Conservation (phyloP, 441 rosid species). For the Adansonia grandidieri region DNA sequence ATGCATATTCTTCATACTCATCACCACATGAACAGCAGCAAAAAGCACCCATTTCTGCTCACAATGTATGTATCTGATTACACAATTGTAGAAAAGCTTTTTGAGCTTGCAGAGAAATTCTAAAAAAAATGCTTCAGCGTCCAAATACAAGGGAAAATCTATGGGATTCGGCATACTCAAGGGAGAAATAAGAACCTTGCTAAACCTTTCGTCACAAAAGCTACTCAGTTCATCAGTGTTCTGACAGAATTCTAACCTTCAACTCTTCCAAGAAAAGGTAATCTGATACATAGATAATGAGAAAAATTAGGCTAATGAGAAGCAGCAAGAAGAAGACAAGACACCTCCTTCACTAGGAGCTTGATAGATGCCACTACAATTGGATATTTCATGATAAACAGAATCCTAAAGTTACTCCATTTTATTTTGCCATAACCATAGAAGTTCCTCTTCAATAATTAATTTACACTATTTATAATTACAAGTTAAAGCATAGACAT, state of each 20-base stretch:
- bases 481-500: not conserved
- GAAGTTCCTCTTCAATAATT: constrained; percentile 6
- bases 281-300: not conserved
- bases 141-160: constrained; percentile 6
- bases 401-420: not conserved
- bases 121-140: constrained; percentile 1
- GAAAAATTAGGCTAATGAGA: not conserved
- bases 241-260: not conserved
- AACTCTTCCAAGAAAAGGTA: not conserved
- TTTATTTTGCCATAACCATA: not conserved
- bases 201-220: not conserved
- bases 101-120: not conserved
- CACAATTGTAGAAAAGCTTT: constrained; percentile 7
- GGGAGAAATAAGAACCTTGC: constrained; percentile 13
- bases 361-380: not conserved
- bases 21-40: constrained; percentile 61
- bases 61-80: constrained; percentile 16
- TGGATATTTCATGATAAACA: not conserved
- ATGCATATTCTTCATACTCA: constrained; percentile 53
- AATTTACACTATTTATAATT: not conserved
- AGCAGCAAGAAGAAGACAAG: constrained; percentile 7
- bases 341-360: not conserved
- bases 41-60: constrained; percentile 47
- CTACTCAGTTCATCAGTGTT: not conserved
- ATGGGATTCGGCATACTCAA: not conserved